phyloP scores from a whole-genome alignment of 192 early-diverging fungal genomes.

The Spinellus fusiger region DNA sequence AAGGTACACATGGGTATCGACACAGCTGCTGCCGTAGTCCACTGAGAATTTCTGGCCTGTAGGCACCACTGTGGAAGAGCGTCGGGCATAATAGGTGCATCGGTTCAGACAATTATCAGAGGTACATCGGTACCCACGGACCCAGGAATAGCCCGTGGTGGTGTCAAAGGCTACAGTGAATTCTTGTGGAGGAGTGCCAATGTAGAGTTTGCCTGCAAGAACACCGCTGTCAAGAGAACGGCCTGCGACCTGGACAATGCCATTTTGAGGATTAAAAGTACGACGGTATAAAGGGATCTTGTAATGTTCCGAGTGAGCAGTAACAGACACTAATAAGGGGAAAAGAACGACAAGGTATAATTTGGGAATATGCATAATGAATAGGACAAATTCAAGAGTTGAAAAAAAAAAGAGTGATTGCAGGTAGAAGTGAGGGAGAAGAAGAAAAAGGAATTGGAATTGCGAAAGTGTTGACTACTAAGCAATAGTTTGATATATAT shows the following conservation, averaged over 20 bases:
- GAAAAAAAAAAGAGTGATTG: no score
- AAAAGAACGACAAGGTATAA: neutral
- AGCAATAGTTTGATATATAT: no score
- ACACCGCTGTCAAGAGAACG: slow-evolving; percentile 22
- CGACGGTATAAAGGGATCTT: slow-evolving; percentile 26
- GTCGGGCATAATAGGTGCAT: slow-evolving; percentile 29
- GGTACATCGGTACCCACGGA: slow-evolving; percentile 15
- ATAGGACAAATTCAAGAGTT: no score
- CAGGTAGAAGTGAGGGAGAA: no score
- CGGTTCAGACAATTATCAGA: slow-evolving; percentile 25
- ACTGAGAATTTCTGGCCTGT: slow-evolving; percentile 29
- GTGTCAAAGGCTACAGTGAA: slow-evolving; percentile 95
- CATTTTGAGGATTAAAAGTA: neutral
- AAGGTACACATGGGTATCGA: slow-evolving; percentile 25
- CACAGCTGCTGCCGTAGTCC: slow-evolving; percentile 23
- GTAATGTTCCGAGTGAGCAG: slow-evolving; percentile 2
- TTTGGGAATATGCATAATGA: neutral
- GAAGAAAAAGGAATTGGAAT: no score
- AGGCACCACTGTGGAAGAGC: slow-evolving; percentile 9
- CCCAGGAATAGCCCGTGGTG: slow-evolving; percentile 27
- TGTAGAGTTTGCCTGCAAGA: slow-evolving; percentile 81
- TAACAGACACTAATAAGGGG: neutral
- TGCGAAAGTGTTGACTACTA: no score
- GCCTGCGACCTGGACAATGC: neutral
- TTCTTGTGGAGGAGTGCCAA: slow-evolving; percentile 85